Conservation (phyloP, 2,329 filamentous ascomycete genomes). For the Stagonosporopsis chrysanthemi region DNA sequence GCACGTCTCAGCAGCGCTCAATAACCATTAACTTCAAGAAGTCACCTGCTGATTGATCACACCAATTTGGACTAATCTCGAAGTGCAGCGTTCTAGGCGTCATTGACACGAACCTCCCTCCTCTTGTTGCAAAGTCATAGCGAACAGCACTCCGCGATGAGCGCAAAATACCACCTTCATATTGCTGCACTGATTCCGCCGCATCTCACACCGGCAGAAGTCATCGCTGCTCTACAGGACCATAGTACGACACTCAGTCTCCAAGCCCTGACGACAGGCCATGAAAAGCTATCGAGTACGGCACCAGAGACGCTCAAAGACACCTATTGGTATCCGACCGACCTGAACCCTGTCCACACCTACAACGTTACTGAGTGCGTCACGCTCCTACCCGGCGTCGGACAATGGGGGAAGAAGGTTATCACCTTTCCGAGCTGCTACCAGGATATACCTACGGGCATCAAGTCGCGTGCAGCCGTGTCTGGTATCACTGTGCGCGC, state of each 20-base stretch:
- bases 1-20: background rate
- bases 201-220: slow-evolving; percentile 32
- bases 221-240: slow-evolving; percentile 45
- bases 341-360: slow-evolving; percentile 35
- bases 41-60: background rate
- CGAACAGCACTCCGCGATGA: slow-evolving; percentile 18
- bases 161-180: slow-evolving; percentile 44
- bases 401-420: slow-evolving; percentile 41
- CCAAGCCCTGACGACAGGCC: slow-evolving; percentile 43
- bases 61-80: background rate
- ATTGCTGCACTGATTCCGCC: slow-evolving; percentile 40
- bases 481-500: slow-evolving; percentile 41
- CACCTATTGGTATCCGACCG: slow-evolving; percentile 46
- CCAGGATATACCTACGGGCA: slow-evolving; percentile 43
- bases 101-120: background rate
- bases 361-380: slow-evolving; percentile 45
- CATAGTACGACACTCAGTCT: slow-evolving; percentile 45
- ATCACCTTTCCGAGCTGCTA: slow-evolving; percentile 43
- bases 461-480: slow-evolving; percentile 44
- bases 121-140: background rate
- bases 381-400: slow-evolving; percentile 39
- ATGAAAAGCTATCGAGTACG: slow-evolving; percentile 36
- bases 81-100: background rate
- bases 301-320: slow-evolving; percentile 38
- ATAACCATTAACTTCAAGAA: background rate